Evolutionary conservation across 768 basidiomycete genomes (phyloP).

Genomic region (Phylloporus arenicola): DNA sequence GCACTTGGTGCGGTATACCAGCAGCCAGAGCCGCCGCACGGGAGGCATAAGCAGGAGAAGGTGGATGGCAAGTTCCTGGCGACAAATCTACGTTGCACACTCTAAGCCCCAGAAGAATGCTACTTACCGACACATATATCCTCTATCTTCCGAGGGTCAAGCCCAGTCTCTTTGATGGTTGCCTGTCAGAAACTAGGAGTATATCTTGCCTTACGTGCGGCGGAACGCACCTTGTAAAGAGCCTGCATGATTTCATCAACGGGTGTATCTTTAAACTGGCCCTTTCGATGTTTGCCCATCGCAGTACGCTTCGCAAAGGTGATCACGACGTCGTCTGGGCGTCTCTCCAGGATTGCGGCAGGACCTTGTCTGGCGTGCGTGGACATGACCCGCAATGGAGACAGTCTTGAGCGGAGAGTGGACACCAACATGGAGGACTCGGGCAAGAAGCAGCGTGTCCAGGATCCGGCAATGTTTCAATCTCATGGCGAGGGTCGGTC

Average conservation of each 20-base stretch:
- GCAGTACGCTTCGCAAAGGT: conserved; percentile 88
- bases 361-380: conserved; percentile 37
- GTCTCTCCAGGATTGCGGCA: conserved; percentile 57
- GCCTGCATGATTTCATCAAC: conserved; percentile 84
- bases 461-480: conserved; percentile 3
- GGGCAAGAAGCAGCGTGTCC: not conserved
- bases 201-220: not conserved
- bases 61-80: conserved; percentile 76
- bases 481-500: not conserved
- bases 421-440: conserved; percentile 17
- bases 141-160: conserved; percentile 68
- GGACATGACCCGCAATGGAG: conserved; percentile 29
- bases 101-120: not conserved
- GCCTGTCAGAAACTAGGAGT: conserved; percentile 38
- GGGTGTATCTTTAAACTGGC: conserved; percentile 82
- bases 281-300: conserved; percentile 84
- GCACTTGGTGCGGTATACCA: conserved; percentile 80
- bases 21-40: conserved; percentile 84
- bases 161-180: conserved; percentile 55
- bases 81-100: not conserved
- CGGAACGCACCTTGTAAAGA: conserved; percentile 61
- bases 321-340: conserved; percentile 81
- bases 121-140: conserved; percentile 78
- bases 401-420: conserved; percentile 10
- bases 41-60: conserved; percentile 76